Evolutionary conservation across 2,329 filamentous ascomycete genomes (phyloP), one percentile per base, ranked within the genome.

Genomic region (Fusarium coffeatum): DNA sequence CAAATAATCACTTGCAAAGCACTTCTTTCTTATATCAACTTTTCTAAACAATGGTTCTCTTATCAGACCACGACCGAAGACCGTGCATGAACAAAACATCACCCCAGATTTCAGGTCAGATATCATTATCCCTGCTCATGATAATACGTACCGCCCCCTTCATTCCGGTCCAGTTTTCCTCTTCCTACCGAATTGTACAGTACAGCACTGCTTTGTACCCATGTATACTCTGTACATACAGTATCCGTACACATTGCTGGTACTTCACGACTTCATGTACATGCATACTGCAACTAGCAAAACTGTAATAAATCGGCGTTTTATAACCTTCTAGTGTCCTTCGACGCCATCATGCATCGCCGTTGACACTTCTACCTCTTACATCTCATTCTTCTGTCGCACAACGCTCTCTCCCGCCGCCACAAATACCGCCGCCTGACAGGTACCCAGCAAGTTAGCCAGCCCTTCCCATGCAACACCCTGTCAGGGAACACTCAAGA

Each of bases 291-390:
- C 22, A 27, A 47, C 32, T 37, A 47, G 5, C 20, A 30, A 58
- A 28, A 25, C 16, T 40, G 15, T 37, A 46, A 23, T 42, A 16
- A 27, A 45, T 32, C 53, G 32, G 32, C 46, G 22, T 53, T 49
- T 51, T 47, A 50, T 37, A 53, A 6, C 13, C 37, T 64, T 53
- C 57, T 34, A 64, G 48, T 53, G 23, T 18, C 48, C 43, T 70
- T 69, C 66, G 28, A 59, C 56, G 67, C 66, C 68, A 65, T 57
- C 43, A 68, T 68, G 67, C 64, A 70, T 70, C 42, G 18, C 50
- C 57, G 67, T 68, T 71, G 25, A 59, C 43, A 41, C 22, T 46
- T 54, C 46, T 64, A 11, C 51, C 45, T 69, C 47, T 55, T 32
- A 43, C 50, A 67, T 28, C 42, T 50, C 46, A 23, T 30, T 22